phyloP scores from a whole-genome alignment of 1,139 yeast species.

The Keqinozyma sinolaborantium region DNA sequence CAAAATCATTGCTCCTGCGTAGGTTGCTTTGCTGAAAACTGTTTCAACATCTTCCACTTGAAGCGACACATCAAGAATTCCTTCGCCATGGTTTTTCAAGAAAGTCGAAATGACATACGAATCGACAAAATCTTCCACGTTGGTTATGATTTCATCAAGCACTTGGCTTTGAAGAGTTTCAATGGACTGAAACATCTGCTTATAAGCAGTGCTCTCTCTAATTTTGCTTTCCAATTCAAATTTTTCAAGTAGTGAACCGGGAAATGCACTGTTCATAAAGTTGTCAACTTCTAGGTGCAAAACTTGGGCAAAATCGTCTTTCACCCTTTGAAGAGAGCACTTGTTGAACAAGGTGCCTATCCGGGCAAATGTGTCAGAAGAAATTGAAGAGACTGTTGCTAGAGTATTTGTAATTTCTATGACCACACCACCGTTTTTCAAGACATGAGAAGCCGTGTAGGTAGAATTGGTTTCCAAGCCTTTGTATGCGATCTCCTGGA shows the following conservation, averaged over 20 bases:
- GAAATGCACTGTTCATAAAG: not conserved
- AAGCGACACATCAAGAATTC: constrained; percentile 71
- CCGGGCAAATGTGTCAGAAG: too few relatives aligned
- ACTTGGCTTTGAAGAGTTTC: not conserved
- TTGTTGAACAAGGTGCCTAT: too few relatives aligned
- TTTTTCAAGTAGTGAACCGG: not conserved
- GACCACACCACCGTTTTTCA: constrained; percentile 52
- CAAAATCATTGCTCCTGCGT: constrained; percentile 52
- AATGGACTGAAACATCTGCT: not conserved
- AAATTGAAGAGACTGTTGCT: too few relatives aligned
- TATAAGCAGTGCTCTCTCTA: too few relatives aligned
- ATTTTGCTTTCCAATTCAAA: not conserved
- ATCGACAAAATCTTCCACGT: constrained; percentile 19
- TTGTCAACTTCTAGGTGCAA: not conserved
- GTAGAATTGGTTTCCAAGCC: constrained; percentile 70
- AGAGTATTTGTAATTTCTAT: constrained; percentile 44
- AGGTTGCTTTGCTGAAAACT: constrained; percentile 44
- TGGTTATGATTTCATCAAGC: constrained; percentile 14
- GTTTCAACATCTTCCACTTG: constrained; percentile 47
- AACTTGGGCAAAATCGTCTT: not conserved
- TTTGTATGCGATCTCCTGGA: constrained; percentile 54
- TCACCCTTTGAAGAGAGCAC: not conserved
- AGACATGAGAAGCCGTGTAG: constrained; percentile 55
- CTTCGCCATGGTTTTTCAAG: constrained; percentile 66
- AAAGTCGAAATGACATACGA: constrained; percentile 33